These are phyloP conservation scores for Delonix regia DNA, from an alignment of 306 rosid genomes.

Conservation along the genomic window DNA sequence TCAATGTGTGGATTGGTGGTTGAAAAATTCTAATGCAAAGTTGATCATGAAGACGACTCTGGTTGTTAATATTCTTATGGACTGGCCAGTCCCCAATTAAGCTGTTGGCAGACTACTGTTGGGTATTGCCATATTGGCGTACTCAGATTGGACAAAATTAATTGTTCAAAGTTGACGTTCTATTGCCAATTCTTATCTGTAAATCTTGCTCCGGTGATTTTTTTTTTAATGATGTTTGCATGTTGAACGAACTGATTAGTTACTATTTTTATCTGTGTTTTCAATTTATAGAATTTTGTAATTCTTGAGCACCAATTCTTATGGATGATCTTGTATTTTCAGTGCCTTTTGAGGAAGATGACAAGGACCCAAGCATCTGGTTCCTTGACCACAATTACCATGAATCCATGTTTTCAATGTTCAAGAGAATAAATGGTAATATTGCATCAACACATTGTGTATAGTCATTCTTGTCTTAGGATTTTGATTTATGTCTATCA, in stretches of 20 bases:
- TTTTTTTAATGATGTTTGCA: neutral
- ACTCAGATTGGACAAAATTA: neutral
- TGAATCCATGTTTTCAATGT: constrained; percentile 77
- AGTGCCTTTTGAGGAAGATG: constrained; percentile 82
- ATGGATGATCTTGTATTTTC: constrained; percentile 15
- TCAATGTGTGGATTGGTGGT: neutral
- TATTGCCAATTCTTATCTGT: neutral
- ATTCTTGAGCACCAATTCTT: neutral
- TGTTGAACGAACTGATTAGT: neutral
- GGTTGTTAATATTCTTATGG: neutral
- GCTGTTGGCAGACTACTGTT: neutral
- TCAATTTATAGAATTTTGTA: neutral
- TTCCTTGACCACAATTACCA: constrained; percentile 81
- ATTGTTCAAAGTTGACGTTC: neutral
- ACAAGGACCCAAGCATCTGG: constrained; percentile 72
- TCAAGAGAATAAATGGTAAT: constrained; percentile 77
- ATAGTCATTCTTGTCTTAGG: neutral
- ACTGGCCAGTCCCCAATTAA: neutral
- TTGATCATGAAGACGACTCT: neutral
- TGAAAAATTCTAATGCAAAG: neutral
- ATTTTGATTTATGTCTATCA: neutral
- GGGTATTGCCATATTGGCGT: neutral
- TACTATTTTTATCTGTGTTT: neutral
- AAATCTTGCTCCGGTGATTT: neutral
- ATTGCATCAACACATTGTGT: neutral